phyloP scores from a whole-genome alignment of 306 rosid species.

The Glycine soja region DNA sequence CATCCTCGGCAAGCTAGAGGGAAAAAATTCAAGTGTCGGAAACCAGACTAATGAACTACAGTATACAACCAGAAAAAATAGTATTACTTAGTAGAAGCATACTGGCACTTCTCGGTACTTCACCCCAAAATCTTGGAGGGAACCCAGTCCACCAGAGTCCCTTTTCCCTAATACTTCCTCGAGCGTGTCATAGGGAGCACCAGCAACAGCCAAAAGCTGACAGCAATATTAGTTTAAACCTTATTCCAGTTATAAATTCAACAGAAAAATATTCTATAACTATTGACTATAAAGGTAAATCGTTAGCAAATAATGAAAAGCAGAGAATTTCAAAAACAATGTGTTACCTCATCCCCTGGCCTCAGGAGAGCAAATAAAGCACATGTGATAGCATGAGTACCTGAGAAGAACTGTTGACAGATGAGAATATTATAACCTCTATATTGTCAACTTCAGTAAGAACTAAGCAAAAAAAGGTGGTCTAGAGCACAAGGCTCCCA shows the following conservation, averaged over 20 bases:
- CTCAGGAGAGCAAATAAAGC: conserved; percentile 84
- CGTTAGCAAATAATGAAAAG: conserved; percentile 37
- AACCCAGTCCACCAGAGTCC: conserved; percentile 82
- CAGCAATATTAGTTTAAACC: conserved; percentile 60
- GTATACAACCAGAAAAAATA: neutral
- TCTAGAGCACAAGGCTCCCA: neutral
- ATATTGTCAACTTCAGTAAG: conserved; percentile 5
- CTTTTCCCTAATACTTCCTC: conserved; percentile 97
- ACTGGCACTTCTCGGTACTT: conserved; percentile 93
- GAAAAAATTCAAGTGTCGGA: conserved; percentile 27
- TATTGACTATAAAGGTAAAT: conserved; percentile 18
- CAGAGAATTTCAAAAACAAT: conserved; percentile 31
- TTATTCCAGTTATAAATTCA: conserved; percentile 36
- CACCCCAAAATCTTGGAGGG: conserved; percentile 91
- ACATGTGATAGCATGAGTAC: conserved; percentile 95
- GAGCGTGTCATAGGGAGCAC: conserved; percentile 94
- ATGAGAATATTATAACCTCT: conserved; percentile 40
- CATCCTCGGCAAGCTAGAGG: conserved; percentile 80
- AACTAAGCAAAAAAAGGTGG: neutral
- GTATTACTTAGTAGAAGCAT: conserved; percentile 39
- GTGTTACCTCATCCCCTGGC: conserved; percentile 94
- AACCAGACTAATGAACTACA: conserved; percentile 33
- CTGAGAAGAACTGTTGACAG: conserved; percentile 87
- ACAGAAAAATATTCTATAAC: conserved; percentile 16
- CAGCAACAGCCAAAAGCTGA: conserved; percentile 99